phyloP scores from a whole-genome alignment of 2,329 filamentous ascomycete genomes.

The Magnaporthales sp. region DNA sequence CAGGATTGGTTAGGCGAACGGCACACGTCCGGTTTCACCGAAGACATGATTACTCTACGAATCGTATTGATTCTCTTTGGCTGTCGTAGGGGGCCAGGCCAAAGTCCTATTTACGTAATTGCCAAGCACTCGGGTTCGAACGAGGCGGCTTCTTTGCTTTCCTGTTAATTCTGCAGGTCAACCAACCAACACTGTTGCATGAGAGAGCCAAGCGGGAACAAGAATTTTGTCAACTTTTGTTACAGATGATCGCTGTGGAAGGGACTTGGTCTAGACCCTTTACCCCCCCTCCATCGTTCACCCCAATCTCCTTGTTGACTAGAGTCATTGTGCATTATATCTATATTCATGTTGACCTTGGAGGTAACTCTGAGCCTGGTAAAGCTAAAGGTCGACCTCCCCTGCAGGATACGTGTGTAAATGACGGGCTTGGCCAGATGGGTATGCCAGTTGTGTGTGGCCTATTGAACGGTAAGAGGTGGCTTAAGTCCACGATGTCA shows the following conservation, averaged over 20 bases:
- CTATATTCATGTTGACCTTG: too few species aligned
- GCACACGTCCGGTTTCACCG: background rate
- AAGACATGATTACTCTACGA: background rate
- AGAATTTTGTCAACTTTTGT: background rate
- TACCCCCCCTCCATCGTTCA: background rate
- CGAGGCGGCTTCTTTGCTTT: background rate
- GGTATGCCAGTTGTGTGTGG: background rate
- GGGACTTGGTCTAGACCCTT: background rate
- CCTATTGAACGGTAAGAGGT: background rate
- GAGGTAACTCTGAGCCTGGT: too few species aligned
- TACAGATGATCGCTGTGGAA: background rate
- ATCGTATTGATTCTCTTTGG: background rate
- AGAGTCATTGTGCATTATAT: too few species aligned
- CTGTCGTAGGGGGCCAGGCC: background rate
- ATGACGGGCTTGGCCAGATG: background rate
- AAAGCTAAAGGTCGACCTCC: too few species aligned
- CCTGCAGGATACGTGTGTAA: background rate
- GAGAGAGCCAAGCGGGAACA: background rate
- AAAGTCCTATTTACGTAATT: constrained; percentile 6
- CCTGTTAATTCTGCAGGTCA: too few species aligned
- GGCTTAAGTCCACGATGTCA: background rate
- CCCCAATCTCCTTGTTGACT: background rate
- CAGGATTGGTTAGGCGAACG: background rate
- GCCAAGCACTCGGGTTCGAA: background rate
- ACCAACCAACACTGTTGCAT: too few species aligned